Percentiles rank a stretch among this genome's conserved stretches.
Conservation (phyloP, 148 eudicot genomes). For the Euryodendron excelsum region DNA sequence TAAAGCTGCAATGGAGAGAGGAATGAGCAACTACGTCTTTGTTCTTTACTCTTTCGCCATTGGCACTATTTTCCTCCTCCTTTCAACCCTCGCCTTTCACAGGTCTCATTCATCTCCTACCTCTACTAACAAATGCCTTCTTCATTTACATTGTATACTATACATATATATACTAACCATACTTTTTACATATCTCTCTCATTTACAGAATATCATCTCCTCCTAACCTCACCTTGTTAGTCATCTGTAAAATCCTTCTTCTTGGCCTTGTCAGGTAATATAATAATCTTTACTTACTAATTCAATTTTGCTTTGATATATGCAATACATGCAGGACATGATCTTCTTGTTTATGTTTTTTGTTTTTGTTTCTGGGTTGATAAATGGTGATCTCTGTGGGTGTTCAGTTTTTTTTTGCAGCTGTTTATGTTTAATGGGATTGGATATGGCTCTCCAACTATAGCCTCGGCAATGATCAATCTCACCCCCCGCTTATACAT, state of each 20-base stretch:
- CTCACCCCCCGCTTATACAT: conserved; percentile 1
- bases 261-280: conserved; percentile 6
- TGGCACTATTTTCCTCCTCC: conserved; percentile 26
- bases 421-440: not conserved
- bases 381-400: too few relatives aligned
- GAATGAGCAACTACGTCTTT: conserved; percentile 32
- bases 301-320: too few relatives aligned
- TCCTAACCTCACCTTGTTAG: not conserved
- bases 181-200: too few relatives aligned
- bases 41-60: conserved; percentile 28
- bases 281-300: too few relatives aligned
- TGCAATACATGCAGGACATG: too few relatives aligned
- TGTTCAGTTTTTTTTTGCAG: not conserved
- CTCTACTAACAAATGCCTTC: too few relatives aligned
- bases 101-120: not conserved
- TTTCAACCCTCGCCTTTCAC: not conserved
- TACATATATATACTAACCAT: too few relatives aligned
- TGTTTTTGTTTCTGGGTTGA: too few relatives aligned
- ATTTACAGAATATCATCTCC: not conserved
- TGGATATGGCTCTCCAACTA: conserved; percentile 13
- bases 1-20: conserved; percentile 43
- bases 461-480: conserved; percentile 5
- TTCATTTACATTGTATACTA: too few relatives aligned
- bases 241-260: conserved; percentile 4
- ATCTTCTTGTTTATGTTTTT: too few relatives aligned